A percentile compares a stretch with the other conserved stretches of the same genome.
Conservation (phyloP, 2,329 filamentous ascomycete genomes). For the Xylaria arbuscula region DNA sequence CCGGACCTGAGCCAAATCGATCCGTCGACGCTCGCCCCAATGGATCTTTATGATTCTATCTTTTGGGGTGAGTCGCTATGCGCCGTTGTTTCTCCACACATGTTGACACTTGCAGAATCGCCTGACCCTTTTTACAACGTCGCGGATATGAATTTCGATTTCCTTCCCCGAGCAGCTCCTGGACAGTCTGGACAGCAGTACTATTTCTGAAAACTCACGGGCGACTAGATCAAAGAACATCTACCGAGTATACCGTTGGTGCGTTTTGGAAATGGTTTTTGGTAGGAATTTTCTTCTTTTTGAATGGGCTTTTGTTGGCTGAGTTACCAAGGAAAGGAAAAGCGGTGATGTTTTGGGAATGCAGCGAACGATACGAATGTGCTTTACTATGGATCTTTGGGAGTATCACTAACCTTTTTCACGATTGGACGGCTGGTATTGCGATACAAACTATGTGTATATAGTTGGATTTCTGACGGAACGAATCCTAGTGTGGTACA, state of each 20-base stretch:
- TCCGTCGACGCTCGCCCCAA: constrained; percentile 69
- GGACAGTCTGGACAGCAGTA: constrained; percentile 67
- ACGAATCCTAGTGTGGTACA: constrained; percentile 13
- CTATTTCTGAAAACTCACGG: constrained; percentile 59
- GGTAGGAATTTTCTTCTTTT: neutral
- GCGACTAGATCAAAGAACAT: neutral
- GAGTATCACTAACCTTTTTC: neutral
- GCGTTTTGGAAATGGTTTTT: constrained; percentile 1
- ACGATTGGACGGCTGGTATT: neutral
- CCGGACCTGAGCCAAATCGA: constrained; percentile 63
- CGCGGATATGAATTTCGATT: constrained; percentile 71
- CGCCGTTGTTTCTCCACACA: constrained; percentile 27
- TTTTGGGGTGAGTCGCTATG: constrained; percentile 69
- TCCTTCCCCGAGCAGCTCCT: constrained; percentile 68
- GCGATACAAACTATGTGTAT: neutral
- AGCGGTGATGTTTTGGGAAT: constrained; percentile 6
- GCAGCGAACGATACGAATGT: neutral
- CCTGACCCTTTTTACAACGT: constrained; percentile 69
- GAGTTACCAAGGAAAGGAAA: constrained; percentile 4
- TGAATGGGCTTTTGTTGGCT: neutral
- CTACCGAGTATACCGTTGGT: neutral
- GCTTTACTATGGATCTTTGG: neutral
- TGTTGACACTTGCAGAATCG: constrained; percentile 58
- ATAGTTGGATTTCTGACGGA: constrained; percentile 11
- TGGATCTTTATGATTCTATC: constrained; percentile 76